Evolutionary conservation across 306 rosid genomes (phyloP), one percentile per base, ranked within the genome.

Genomic region (Prinsepia uniflora): DNA sequence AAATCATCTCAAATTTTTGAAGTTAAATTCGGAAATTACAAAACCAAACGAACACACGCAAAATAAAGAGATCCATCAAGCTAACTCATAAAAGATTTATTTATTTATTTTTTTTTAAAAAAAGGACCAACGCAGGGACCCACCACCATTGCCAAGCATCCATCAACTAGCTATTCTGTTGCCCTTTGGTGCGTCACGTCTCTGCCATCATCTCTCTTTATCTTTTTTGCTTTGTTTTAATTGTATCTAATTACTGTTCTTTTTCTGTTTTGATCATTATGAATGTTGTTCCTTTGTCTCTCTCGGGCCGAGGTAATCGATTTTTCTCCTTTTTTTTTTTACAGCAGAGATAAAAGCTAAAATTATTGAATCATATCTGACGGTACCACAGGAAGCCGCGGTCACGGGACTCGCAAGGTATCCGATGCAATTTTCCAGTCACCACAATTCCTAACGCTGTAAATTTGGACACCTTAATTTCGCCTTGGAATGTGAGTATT

Each of bases 331-430:
- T 7, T 13, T 45, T 15, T 8, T 22, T 44, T 56, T 70, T 44
- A 14, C 53, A 69, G 73, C 2, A 34, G n/a, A 41, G 63, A 54
- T 2, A 30, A 7, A 5, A 45, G 42, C 12, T 13, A 11, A 36
- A 69, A 69, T 42, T 11, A 57, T 70, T 70, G 65, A 57, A 44
- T 56, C 47, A 46, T 39, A 36, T 68, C 50, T 53, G 34, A 39
- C 34, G 53, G 61, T 43, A 6, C 45, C 9, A 12, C 59, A 14
- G 8, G 18, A 22, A 44, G 54, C 54, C 56, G 18, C 80, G 24
- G 79, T 71, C 72, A 54, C 76, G 63, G 70, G 65, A 76, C 36
- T 30, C 71, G 67, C 67, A 41, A 80, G 81, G 84, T 72, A 67
- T 72, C 77, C 78, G 24, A 72, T 72, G 81, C 60, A 24, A 65